Conservation (phyloP, 164 flowering plant species). For the Liquidambar formosana region DNA sequence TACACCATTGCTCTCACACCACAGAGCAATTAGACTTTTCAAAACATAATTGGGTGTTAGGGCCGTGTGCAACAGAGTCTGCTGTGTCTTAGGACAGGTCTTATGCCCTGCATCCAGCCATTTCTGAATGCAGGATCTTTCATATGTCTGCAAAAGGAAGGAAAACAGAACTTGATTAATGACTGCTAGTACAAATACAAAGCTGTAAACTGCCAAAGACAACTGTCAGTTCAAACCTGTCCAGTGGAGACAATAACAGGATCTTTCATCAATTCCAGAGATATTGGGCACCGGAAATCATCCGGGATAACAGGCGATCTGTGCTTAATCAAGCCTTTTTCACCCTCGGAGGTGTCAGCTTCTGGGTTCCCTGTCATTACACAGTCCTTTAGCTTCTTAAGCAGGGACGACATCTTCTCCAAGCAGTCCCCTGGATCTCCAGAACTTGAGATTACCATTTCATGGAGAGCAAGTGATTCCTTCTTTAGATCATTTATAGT, state of each 20-base stretch:
- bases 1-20: slow-evolving; percentile 87
- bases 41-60: slow-evolving; percentile 79
- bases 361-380: slow-evolving; percentile 50
- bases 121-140: slow-evolving; percentile 76
- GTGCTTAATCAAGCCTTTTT: slow-evolving; percentile 52
- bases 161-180: neutral
- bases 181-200: neutral
- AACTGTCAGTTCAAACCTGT: slow-evolving; percentile 52
- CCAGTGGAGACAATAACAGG: slow-evolving; percentile 97
- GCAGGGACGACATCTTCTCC: slow-evolving; percentile 60
- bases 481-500: slow-evolving; percentile 70
- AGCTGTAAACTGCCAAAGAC: neutral
- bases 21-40: slow-evolving; percentile 72
- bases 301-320: slow-evolving; percentile 91
- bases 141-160: slow-evolving; percentile 66
- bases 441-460: slow-evolving; percentile 53
- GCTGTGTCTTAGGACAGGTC: slow-evolving; percentile 90
- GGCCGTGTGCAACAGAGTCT: slow-evolving; percentile 63
- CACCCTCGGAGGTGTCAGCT: slow-evolving; percentile 43
- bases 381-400: slow-evolving; percentile 68
- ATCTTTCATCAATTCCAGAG: slow-evolving; percentile 93
- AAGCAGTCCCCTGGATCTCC: slow-evolving; percentile 55
- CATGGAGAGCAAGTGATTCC: slow-evolving; percentile 73
- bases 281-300: slow-evolving; percentile 93
- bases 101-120: slow-evolving; percentile 89